Evolutionary conservation across 176 grass and related monocot species (phyloP), one percentile per base, ranked within the genome.

Genomic region (Areca catechu): DNA sequence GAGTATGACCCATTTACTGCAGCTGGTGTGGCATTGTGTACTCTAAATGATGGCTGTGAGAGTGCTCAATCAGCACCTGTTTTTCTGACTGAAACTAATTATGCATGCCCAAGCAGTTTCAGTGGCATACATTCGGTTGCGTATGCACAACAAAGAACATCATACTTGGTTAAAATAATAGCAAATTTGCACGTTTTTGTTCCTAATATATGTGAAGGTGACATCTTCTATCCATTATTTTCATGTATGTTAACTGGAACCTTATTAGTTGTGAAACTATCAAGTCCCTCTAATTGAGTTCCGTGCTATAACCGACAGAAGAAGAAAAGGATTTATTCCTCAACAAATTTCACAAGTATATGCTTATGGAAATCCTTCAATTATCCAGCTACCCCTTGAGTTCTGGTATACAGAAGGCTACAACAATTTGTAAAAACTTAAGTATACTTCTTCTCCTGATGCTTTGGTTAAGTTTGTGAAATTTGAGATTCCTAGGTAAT

Each of bases 311-410:
- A 43, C 65, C 63, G 68, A 57, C 80, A 97, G 92, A 97, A 71
- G 86, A 97, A 85, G 92, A 97, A 81, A 88, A 80, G 65, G 92
- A 97, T 71, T 77, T 97, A 65, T 97, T 97, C 77, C 81, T 90
- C 73, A 80, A 74, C 64, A 77, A 88, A 73, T 97, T 97, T 69
- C 78, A 77, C 54, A 79, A 80, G 48, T 81, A 91, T 58, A 57
- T 96, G 55, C 56, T 69, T 20, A 64, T 61, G 61, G 71, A 82
- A 69, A 82, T 22, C 19, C 57, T 65, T 65, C 66, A 54, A 72
- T 58, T 43, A 71, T 71, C 67, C 47, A 34, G 24, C 12, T 59
- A 69, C 17, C 34, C 54, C 18, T 51, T 71, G 65, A 18, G 62
- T 77, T 79, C 69, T 74, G 60, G 68, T 73, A 56, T 66, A 51